Conservation (phyloP, 495 filamentous ascomycete species). For the Aspergillus asperescens region DNA sequence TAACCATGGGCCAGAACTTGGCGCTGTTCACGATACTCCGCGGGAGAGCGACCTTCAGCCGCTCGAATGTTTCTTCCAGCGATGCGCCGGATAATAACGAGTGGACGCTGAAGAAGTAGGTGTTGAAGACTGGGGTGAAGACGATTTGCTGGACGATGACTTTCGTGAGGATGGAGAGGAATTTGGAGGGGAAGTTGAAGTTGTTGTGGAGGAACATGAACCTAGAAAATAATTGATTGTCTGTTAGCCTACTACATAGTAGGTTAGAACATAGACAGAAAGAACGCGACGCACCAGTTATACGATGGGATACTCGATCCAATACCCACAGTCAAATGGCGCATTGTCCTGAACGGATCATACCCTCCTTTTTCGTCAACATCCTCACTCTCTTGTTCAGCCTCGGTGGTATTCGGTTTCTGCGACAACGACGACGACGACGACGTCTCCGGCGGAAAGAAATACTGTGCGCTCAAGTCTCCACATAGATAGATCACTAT, state of each 20-base stretch:
- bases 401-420: constrained; percentile 5
- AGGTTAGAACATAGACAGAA: too few relatives aligned
- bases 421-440: too few relatives aligned
- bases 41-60: constrained; percentile 71
- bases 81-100: constrained; percentile 54
- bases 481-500: constrained; percentile 74
- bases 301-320: constrained; percentile 71
- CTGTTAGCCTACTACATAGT: background rate
- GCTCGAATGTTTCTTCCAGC: constrained; percentile 57
- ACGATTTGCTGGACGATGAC: constrained; percentile 73
- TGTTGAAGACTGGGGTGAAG: constrained; percentile 86
- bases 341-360: constrained; percentile 61
- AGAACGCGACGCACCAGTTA: constrained; percentile 67
- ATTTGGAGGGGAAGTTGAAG: constrained; percentile 74
- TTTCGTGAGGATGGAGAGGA: constrained; percentile 65
- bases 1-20: constrained; percentile 89
- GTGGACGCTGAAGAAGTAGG: constrained; percentile 89
- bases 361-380: constrained; percentile 46
- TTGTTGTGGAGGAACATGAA: constrained; percentile 72
- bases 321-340: constrained; percentile 68
- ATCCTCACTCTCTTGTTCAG: constrained; percentile 9
- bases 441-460: constrained; percentile 38
- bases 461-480: constrained; percentile 71
- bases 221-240: constrained; percentile 48
- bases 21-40: constrained; percentile 69